These are phyloP conservation scores for Crucihimalaya himalaica DNA, from an alignment of 345 rosid species.

Conservation along the genomic window DNA sequence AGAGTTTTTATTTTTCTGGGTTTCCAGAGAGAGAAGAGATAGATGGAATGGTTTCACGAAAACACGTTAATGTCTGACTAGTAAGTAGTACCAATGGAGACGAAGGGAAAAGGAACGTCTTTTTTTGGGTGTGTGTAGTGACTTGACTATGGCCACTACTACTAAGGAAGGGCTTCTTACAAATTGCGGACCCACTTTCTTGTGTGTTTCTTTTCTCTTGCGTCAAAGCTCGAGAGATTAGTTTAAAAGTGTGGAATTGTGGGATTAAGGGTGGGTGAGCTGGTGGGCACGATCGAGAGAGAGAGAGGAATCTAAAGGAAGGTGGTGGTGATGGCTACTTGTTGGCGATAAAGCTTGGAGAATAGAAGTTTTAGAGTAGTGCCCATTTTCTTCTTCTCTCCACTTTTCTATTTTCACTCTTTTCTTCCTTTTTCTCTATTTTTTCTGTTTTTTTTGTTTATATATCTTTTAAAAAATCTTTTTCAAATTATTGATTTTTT, in stretches of 20 bases:
- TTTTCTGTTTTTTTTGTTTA: no score
- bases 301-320: constrained; percentile 14
- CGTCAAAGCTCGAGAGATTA: constrained; percentile 10
- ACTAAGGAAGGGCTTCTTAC: constrained; percentile 16
- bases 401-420: neutral
- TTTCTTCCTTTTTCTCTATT: neutral
- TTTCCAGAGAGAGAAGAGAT: constrained; percentile 4
- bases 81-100: constrained; percentile 28
- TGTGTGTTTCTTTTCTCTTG: neutral
- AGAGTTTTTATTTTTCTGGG: constrained; percentile 3
- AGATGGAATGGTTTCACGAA: constrained; percentile 20
- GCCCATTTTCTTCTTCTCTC: constrained; percentile 26
- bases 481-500: neutral
- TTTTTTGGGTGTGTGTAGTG: constrained; percentile 21
- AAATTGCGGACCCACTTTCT: constrained; percentile 30
- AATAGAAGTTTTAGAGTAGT: neutral
- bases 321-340: constrained; percentile 30
- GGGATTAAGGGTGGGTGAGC: constrained; percentile 21
- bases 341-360: constrained; percentile 1
- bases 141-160: constrained; percentile 31
- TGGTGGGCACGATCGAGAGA: constrained; percentile 37
- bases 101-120: constrained; percentile 17
- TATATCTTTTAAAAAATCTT: no score
- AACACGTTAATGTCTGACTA: constrained; percentile 42
- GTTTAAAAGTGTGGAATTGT: constrained; percentile 13